Evolutionary conservation across 1,284 basidiomycete species (phyloP).

Genomic region (Golubevia pallescens): DNA sequence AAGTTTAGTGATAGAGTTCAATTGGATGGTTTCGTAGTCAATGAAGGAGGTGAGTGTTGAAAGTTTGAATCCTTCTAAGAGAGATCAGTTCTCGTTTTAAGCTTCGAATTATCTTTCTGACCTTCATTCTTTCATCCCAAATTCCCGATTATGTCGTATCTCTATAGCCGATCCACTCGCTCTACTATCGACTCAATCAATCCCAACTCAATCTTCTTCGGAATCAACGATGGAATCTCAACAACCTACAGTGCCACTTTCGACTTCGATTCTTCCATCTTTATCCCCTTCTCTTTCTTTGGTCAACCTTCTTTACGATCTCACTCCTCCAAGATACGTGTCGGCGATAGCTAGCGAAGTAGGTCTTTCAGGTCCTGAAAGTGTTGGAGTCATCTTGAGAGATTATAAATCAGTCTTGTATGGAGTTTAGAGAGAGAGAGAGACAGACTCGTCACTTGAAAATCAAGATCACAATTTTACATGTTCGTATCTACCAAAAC

Average conservation of each 20-base stretch:
- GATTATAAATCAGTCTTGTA: constrained; percentile 43
- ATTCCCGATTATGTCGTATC: background rate
- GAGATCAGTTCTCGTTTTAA: constrained; percentile 43
- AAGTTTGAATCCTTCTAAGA: constrained; percentile 62
- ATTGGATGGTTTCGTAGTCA: constrained; percentile 92
- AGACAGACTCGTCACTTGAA: no score
- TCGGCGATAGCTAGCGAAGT: constrained; percentile 58
- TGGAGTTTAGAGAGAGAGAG: no score
- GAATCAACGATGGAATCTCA: no score
- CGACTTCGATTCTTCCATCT: no score
- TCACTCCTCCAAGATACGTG: constrained; percentile 57
- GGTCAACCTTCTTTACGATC: constrained; percentile 58
- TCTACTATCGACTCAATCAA: no score
- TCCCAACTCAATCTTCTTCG: no score
- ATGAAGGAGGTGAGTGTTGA: constrained; percentile 79
- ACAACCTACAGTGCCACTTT: no score
- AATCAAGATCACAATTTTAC: no score
- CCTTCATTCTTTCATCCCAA: background rate
- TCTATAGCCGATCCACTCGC: no score
- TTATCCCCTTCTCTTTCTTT: constrained; percentile 19
- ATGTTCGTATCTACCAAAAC: no score
- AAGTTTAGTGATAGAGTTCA: constrained; percentile 94
- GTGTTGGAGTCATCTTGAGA: constrained; percentile 55
- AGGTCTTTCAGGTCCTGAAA: constrained; percentile 56
- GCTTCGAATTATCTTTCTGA: background rate